phyloP scores from a whole-genome alignment of 1,139 yeast genomes.

The Yamadazyma oceani region DNA sequence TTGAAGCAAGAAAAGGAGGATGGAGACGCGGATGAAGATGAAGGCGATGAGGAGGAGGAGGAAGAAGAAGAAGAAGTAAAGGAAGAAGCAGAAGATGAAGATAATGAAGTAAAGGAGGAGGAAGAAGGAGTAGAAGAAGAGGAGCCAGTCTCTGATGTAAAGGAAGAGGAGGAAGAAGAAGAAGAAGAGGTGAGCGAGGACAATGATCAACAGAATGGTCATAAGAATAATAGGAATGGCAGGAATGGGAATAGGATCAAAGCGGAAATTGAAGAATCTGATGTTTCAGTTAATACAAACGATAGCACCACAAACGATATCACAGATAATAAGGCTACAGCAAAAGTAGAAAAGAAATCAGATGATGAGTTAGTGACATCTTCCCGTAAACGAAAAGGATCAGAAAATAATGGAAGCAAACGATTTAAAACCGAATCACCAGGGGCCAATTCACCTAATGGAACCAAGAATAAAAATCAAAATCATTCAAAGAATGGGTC shows the following conservation, averaged over 20 bases:
- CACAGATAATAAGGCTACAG: slow-evolving; percentile 5
- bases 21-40: slow-evolving; percentile 27
- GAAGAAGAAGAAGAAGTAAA: slow-evolving; percentile 28
- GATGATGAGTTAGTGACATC: slow-evolving; percentile 15
- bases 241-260: slow-evolving; percentile 4
- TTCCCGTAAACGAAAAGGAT: slow-evolving; percentile 8
- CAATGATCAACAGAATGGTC: slow-evolving; percentile 1
- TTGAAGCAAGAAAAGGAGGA: slow-evolving; percentile 21
- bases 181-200: slow-evolving; percentile 13
- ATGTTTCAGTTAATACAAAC: neutral
- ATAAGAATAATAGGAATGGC: slow-evolving; percentile 3
- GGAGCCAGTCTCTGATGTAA: too few relatives aligned
- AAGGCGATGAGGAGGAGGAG: slow-evolving; percentile 30
- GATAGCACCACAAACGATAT: slow-evolving; percentile 3
- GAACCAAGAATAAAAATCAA: slow-evolving; percentile 1
- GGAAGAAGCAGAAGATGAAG: slow-evolving; percentile 19
- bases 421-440: slow-evolving; percentile 18
- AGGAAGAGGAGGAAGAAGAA: slow-evolving; percentile 12
- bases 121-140: slow-evolving; percentile 17
- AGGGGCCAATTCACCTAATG: slow-evolving; percentile 9
- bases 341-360: slow-evolving; percentile 14
- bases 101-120: slow-evolving; percentile 16
- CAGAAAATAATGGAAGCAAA: slow-evolving; percentile 9
- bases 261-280: slow-evolving; percentile 1
- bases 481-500: slow-evolving; percentile 4